Evolutionary conservation across 352 stramenopile species (phyloP).

Genomic region (Phytophthora pseudosyringae): DNA sequence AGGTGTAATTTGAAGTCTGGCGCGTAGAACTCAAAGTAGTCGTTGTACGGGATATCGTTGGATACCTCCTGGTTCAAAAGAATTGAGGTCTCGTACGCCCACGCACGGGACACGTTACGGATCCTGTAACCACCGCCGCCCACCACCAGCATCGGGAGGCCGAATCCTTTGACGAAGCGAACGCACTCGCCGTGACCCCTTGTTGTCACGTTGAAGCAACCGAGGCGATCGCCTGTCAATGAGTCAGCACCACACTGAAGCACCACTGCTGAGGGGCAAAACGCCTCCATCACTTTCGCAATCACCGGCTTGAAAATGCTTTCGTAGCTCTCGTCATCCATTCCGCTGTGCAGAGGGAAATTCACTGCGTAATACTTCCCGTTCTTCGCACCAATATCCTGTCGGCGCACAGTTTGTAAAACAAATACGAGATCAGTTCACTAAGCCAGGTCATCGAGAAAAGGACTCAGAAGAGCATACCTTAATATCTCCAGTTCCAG

Average conservation of each 20-base stretch:
- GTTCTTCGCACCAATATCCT: constrained; percentile 93
- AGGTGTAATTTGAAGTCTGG: constrained; percentile 86
- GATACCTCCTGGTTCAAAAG: constrained; percentile 79
- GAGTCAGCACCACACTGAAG: constrained; percentile 98
- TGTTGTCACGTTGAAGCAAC: constrained; percentile 98
- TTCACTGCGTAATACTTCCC: constrained; percentile 97
- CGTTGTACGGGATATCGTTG: constrained; percentile 83
- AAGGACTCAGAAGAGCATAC: neutral
- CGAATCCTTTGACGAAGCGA: constrained; percentile 84
- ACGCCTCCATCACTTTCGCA: constrained; percentile 91
- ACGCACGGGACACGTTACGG: constrained; percentile 91
- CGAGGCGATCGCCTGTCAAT: constrained; percentile 96
- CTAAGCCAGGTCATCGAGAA: neutral
- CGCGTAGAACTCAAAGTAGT: constrained; percentile 86
- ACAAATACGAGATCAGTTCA: neutral
- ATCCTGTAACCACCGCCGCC: constrained; percentile 88
- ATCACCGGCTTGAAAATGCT: constrained; percentile 98
- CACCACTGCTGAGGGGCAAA: constrained; percentile 91
- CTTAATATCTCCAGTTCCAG: constrained; percentile 94
- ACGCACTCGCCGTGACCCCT: constrained; percentile 77
- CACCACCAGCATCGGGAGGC: constrained; percentile 80
- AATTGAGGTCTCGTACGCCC: constrained; percentile 98
- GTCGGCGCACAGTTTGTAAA: neutral
- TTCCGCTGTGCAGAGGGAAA: constrained; percentile 95
- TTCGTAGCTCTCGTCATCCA: constrained; percentile 96